These are phyloP conservation scores for Rhizopus microsporus DNA, from an alignment of 371 early-diverging fungal species.

Conservation along the genomic window DNA sequence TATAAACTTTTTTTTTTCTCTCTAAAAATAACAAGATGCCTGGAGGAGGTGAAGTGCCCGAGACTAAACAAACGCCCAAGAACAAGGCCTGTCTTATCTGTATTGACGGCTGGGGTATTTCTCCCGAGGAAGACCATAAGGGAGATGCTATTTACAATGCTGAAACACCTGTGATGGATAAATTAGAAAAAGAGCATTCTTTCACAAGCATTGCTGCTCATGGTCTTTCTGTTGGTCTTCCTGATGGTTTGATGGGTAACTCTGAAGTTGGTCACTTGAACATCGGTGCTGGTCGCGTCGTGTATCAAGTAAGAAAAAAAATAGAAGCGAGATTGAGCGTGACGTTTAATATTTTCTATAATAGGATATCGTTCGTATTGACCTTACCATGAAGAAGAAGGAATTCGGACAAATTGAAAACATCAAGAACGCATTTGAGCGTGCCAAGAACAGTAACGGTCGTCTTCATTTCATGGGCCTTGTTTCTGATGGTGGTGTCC, in stretches of 20 bases:
- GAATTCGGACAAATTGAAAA: constrained; percentile 71
- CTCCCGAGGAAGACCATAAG: constrained; percentile 59
- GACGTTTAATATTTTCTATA: constrained; percentile 4
- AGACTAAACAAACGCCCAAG: constrained; percentile 45
- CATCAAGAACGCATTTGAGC: constrained; percentile 82
- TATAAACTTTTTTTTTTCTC: neutral
- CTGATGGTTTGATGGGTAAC: constrained; percentile 99
- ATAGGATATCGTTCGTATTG: constrained; percentile 97
- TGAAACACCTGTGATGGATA: constrained; percentile 92
- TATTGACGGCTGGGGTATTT: constrained; percentile 98
- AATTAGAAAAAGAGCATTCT: constrained; percentile 73
- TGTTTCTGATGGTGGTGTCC: constrained; percentile 99
- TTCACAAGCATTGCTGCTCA: constrained; percentile 89
- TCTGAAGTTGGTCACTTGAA: constrained; percentile 99
- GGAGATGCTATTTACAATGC: constrained; percentile 96
- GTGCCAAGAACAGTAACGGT: constrained; percentile 83
- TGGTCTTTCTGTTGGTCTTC: constrained; percentile 97
- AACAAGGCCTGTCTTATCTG: constrained; percentile 77
- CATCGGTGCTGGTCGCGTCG: constrained; percentile 99
- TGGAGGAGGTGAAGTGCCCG: constrained; percentile 55
- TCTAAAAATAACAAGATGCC: constrained; percentile 34
- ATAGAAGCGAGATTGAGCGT: neutral
- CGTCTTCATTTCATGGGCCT: constrained; percentile 97
- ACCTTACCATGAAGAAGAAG: constrained; percentile 85
- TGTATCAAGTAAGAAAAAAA: constrained; percentile 81